Conservation (phyloP, 768 basidiomycete genomes). For the Harrya chromipes region DNA sequence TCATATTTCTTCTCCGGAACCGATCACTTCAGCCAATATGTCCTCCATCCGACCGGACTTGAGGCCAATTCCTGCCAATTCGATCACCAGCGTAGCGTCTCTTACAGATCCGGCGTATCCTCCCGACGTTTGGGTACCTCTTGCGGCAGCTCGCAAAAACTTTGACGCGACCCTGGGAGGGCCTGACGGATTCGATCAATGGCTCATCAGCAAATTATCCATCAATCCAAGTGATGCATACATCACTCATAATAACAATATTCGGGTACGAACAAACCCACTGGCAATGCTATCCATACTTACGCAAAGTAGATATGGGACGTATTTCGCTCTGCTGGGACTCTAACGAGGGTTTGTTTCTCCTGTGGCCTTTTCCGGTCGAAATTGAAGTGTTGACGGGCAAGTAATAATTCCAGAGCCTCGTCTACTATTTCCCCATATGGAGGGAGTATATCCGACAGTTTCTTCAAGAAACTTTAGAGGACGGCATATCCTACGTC, state of each 20-base stretch:
- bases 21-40: conserved; percentile 42
- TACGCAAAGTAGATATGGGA: conserved; percentile 60
- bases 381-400: background rate
- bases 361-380: background rate
- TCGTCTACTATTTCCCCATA: conserved; percentile 52
- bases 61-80: conserved; percentile 39
- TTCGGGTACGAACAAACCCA: conserved; percentile 43
- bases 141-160: conserved; percentile 48
- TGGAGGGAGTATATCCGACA: conserved; percentile 58
- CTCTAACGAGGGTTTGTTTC: conserved; percentile 43
- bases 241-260: conserved; percentile 64
- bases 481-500: conserved; percentile 69
- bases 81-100: conserved; percentile 23
- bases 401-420: conserved; percentile 23
- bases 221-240: conserved; percentile 75
- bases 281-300: background rate
- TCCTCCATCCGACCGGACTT: conserved; percentile 50
- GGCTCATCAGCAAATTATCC: conserved; percentile 56
- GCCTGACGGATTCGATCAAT: conserved; percentile 62
- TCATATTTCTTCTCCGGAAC: conserved; percentile 50
- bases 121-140: conserved; percentile 50
- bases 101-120: conserved; percentile 39
- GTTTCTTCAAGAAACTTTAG: conserved; percentile 59
- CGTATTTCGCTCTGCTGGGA: conserved; percentile 60
- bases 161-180: conserved; percentile 57